These are phyloP conservation scores for Parafenestella ontariensis DNA, from an alignment of 2,329 filamentous ascomycete genomes.

Conservation along the genomic window DNA sequence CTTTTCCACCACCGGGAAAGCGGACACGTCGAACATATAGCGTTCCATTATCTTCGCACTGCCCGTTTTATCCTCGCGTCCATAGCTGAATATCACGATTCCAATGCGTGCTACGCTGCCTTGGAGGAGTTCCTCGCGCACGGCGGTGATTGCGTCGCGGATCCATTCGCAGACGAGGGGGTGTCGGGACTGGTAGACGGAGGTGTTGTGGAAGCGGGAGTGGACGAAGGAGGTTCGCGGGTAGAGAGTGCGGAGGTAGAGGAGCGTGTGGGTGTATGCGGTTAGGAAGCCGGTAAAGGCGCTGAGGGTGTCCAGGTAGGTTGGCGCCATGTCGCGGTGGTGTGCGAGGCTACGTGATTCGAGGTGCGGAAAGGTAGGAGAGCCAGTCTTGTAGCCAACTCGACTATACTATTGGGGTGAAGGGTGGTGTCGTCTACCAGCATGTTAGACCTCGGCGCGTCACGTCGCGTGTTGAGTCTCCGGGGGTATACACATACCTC, in stretches of 20 bases:
- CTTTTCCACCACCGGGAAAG: conserved; percentile 59
- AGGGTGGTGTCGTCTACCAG: neutral
- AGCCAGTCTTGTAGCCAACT: no score
- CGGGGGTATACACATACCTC: neutral
- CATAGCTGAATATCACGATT: conserved; percentile 63
- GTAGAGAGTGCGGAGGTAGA: conserved; percentile 83
- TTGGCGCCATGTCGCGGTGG: conserved; percentile 31
- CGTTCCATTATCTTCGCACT: conserved; percentile 63
- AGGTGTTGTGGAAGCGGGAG: conserved; percentile 80
- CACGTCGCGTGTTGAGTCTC: conserved; percentile 12
- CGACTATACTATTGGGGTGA: no score
- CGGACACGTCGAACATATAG: conserved; percentile 66
- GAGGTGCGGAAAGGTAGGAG: no score
- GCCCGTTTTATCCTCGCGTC: conserved; percentile 11
- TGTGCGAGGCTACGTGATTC: neutral
- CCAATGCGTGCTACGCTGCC: conserved; percentile 62
- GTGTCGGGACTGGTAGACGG: conserved; percentile 85
- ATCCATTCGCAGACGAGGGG: conserved; percentile 87
- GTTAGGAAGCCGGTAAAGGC: conserved; percentile 82
- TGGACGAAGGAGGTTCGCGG: conserved; percentile 78
- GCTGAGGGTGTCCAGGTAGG: conserved; percentile 61
- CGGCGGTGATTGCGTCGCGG: conserved; percentile 76
- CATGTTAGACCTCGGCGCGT: conserved; percentile 3
- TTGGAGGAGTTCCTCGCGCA: conserved; percentile 70
- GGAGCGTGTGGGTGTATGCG: conserved; percentile 82